Evolutionary conservation across 495 filamentous ascomycete species (phyloP).

Genomic region (Talaromyces thailandensis): DNA sequence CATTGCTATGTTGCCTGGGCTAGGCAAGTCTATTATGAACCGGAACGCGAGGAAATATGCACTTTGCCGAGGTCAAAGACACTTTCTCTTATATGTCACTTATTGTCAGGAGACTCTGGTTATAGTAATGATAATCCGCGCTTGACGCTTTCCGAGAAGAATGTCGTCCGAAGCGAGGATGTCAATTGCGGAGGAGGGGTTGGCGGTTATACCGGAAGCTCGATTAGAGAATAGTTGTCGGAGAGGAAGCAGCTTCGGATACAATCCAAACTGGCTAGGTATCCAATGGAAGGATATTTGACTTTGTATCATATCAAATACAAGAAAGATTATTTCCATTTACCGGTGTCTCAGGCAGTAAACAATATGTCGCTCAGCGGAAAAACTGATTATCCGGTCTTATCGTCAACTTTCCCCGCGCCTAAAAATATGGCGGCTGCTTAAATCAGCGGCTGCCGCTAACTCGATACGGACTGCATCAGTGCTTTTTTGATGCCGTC

Average conservation of each 20-base stretch:
- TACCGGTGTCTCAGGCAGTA: neutral
- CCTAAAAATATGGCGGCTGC: neutral
- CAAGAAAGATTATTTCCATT: neutral
- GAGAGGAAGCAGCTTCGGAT: neutral
- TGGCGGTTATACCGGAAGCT: neutral
- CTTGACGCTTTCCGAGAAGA: neutral
- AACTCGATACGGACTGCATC: neutral
- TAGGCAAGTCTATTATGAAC: neutral
- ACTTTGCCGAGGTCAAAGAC: neutral
- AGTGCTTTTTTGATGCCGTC: neutral
- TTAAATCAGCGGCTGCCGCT: neutral
- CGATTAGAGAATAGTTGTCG: neutral
- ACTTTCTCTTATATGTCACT: neutral
- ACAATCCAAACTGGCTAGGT: neutral
- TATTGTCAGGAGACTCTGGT: neutral
- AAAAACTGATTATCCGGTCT: conserved; percentile 1
- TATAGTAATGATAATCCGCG: neutral
- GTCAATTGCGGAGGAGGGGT: conserved; percentile 5
- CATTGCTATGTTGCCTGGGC: conserved; percentile 20
- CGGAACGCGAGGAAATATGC: neutral
- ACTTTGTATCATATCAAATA: neutral
- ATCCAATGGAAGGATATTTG: neutral
- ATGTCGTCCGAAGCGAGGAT: neutral
- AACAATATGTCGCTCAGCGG: neutral
- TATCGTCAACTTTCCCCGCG: neutral